Conservation (phyloP, 1,284 basidiomycete species). For the Malassezia vespertilionis region DNA sequence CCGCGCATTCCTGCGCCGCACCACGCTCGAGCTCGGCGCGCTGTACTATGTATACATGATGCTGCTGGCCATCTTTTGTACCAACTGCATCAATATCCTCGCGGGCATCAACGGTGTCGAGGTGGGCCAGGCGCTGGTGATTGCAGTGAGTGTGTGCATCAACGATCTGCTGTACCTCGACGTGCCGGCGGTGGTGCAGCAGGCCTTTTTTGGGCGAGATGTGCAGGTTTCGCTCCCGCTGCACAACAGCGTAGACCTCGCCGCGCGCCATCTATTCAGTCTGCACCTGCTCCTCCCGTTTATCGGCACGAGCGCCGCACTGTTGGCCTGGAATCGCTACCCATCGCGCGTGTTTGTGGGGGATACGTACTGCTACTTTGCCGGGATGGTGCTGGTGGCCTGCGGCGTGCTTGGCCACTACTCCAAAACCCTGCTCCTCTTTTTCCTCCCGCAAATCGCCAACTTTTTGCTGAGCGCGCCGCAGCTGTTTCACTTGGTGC, state of each 20-base stretch:
- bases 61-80: slow-evolving; percentile 86
- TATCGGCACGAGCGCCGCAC: slow-evolving; percentile 73
- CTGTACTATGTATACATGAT: slow-evolving; percentile 96
- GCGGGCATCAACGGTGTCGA: slow-evolving; percentile 97
- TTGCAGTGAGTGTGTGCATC: slow-evolving; percentile 73
- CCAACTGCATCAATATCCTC: slow-evolving; percentile 97
- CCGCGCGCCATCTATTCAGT: slow-evolving; percentile 84
- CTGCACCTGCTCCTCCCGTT: slow-evolving; percentile 92
- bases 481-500: slow-evolving; percentile 83
- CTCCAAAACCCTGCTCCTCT: slow-evolving; percentile 86
- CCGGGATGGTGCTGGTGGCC: slow-evolving; percentile 51
- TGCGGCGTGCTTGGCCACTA: slow-evolving; percentile 62
- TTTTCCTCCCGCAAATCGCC: slow-evolving; percentile 96
- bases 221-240: slow-evolving; percentile 48
- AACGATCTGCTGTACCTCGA: slow-evolving; percentile 74
- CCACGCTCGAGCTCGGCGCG: slow-evolving; percentile 77
- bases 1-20: slow-evolving; percentile 52
- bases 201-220: slow-evolving; percentile 19
- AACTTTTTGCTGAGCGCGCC: slow-evolving; percentile 91
- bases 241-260: slow-evolving; percentile 55
- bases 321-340: slow-evolving; percentile 55
- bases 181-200: slow-evolving; percentile 20
- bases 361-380: slow-evolving; percentile 93
- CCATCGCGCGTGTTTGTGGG: slow-evolving; percentile 88
- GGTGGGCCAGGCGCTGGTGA: slow-evolving; percentile 75